Evolutionary conservation across 2,329 filamentous ascomycete genomes (phyloP), one percentile per base, ranked within the genome.

Genomic region (Beauveria asiatica): DNA sequence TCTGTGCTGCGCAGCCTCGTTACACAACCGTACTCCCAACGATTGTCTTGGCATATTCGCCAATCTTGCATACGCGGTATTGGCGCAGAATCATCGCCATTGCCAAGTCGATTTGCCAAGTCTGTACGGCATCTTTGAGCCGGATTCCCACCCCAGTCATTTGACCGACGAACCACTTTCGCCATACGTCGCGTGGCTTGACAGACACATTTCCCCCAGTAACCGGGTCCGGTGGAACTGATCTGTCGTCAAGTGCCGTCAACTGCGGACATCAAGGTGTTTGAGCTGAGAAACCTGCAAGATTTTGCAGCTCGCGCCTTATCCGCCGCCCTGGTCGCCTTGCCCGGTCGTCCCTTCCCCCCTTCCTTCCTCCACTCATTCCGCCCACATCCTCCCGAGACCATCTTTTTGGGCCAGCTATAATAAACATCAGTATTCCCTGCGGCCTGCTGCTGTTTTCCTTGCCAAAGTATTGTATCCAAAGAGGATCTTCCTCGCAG

Each of bases 261-360:
- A 6, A 11, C 56, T 39, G 57, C 49, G 57, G 52, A 37, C 59
- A 60, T 60, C 59, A 60, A 51, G 59, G 59, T 60, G 51, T 25
- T 60, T 45, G 33, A 50, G 51, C 59, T 60, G 59, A 56, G 25
- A 37, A 50, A 27, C 51, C 45, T 45, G 46, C 49, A 58, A 44
- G 56, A 51, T 58, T 58, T 33, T 51, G 37, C 57, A 45, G 57
- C 57, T 53, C 39, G 39, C 48, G 46, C 48, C 39, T 41, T 46
- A 44, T 37, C 42, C 49, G 49, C 42, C 49, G 49, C 49, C 49
- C 49, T 25, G 25, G 16, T 46, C 42, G 23, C 33, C 52, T 39
- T 17, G 39, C 25, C 45, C 16, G 23, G 37, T 21, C 16, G 33
- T 33, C 11, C 23, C 11, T 19, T 46, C 23, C 27, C 39, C 8